Evolutionary conservation across 192 early-diverging fungal species (phyloP).

Genomic region (Lunasporangiospora selenospora): DNA sequence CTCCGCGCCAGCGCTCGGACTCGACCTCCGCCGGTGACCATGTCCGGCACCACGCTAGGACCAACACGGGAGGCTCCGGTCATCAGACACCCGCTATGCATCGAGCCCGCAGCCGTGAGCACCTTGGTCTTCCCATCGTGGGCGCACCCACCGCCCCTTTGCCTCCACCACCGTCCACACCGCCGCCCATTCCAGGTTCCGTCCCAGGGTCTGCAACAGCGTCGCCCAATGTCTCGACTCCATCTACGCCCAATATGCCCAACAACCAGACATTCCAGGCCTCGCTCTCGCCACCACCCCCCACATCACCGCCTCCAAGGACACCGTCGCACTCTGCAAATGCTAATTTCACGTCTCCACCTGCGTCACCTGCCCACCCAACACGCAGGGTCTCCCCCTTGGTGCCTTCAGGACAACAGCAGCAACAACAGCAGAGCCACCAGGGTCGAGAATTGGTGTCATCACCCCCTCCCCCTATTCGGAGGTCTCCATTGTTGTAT

Average conservation of each 20-base stretch:
- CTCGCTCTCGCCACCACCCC: slow-evolving; percentile 8
- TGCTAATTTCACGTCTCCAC: slow-evolving; percentile 26
- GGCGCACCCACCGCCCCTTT: slow-evolving; percentile 29
- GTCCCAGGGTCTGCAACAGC: slow-evolving; percentile 10
- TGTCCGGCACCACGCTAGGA: slow-evolving; percentile 28
- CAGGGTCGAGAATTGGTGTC: no score
- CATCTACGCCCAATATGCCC: slow-evolving; percentile 16
- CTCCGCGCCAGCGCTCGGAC: slow-evolving; percentile 40
- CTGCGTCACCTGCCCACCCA: slow-evolving; percentile 31
- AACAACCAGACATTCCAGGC: slow-evolving; percentile 14
- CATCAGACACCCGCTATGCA: slow-evolving; percentile 15
- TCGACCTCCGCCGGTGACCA: slow-evolving; percentile 28
- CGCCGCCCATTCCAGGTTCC: slow-evolving; percentile 15
- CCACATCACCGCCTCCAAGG: slow-evolving; percentile 30
- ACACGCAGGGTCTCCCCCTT: slow-evolving; percentile 25
- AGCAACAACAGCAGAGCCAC: slow-evolving; percentile 5
- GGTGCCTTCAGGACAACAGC: slow-evolving; percentile 16
- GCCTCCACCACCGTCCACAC: slow-evolving; percentile 23
- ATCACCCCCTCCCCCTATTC: neutral
- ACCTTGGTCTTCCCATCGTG: slow-evolving; percentile 30
- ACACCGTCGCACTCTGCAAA: slow-evolving; percentile 15
- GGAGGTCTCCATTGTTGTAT: slow-evolving; percentile 14
- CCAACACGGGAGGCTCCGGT: slow-evolving; percentile 38
- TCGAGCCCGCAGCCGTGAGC: slow-evolving; percentile 36
- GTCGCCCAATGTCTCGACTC: slow-evolving; percentile 30